Base-by-base conservation (phyloP, 225 moss, liverwort and hornwort species). In the Pseudisothecium myosuroides region DNA sequence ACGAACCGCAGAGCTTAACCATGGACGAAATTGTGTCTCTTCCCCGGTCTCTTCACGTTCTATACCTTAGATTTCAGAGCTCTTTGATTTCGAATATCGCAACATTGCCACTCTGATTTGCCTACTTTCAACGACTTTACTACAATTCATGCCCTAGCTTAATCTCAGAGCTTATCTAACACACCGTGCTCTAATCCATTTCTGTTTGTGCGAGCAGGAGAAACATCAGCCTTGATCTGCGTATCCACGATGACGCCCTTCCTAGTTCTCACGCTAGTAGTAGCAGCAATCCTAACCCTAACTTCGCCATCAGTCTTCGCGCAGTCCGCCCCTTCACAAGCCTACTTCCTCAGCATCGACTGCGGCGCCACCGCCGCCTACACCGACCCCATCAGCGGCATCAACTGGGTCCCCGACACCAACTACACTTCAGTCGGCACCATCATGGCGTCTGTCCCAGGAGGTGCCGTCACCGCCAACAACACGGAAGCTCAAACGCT, bases 301-400 rank as follows among this genome's bases (percentile, higher is more conserved):
- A 55, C 55, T 28, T 49, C 78, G 6, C 55, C 17, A 39, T 56
- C 56, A 69, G 32, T 24, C 22, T 63, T 55, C 32, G 90, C 82
- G 4, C 49, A 77, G 32, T 3, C 34, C 16, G 23, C 17, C 34
- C 89, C 88, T 19, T 80, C 89, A 4, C 89, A 91, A 85, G 50
- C 8, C 17, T 74, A 36, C 28, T 96, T 93, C 73, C 79, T 96
- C 23, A 97, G 95, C 91, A 96, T 97, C 67, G 97, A 97, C 90
- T 97, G 96, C 54, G 97, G 97, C 54, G 89, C 87, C 18, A 58
- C 76, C 12, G 1, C 17, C 16, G 69, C 90, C 22, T 94, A 95
- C 82, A 88, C 83, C 17, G 96, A 95, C 64, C 17, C 92, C 21
- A 45, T 39, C 6, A 93, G 86, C 2, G 90, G 91, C 36, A 88